Conservation (phyloP, 331 rosid species). For the Cucumis variabilis region DNA sequence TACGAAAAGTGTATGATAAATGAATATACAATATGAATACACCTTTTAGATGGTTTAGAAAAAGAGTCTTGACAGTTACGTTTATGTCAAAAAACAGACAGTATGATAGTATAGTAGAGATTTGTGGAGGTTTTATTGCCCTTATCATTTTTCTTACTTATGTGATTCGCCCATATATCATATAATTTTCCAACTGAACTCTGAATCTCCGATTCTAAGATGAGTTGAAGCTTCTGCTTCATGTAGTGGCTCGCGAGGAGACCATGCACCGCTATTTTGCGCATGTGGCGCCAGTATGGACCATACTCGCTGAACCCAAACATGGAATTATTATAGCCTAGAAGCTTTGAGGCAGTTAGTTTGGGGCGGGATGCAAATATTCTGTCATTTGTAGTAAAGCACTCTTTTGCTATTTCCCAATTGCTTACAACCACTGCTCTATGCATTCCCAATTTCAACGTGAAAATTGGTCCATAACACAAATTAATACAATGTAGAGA, state of each 20-base stretch:
- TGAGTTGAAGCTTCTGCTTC: neutral
- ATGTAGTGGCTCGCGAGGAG: neutral
- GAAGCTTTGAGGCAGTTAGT: neutral
- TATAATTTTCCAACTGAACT: neutral
- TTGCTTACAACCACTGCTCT: neutral
- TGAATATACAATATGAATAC: too few species aligned
- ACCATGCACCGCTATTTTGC: neutral
- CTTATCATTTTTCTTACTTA: neutral
- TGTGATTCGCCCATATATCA: neutral
- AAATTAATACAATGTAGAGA: too few species aligned
- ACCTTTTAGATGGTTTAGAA: too few species aligned
- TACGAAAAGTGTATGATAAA: too few species aligned
- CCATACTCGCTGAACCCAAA: neutral
- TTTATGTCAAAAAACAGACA: too few species aligned
- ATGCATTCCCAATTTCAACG: neutral
- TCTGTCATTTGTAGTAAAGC: constrained; percentile 50
- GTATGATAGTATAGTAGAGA: too few species aligned
- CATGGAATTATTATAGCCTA: neutral
- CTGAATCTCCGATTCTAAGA: neutral
- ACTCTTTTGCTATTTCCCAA: constrained; percentile 46
- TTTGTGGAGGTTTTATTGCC: neutral
- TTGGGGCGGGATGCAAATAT: constrained; percentile 52
- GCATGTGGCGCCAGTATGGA: neutral
- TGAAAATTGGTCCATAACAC: neutral
- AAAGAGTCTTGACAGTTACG: too few species aligned